phyloP scores from a whole-genome alignment of 1,284 basidiomycete genomes.

The Mycosarcoma mackinlayi region DNA sequence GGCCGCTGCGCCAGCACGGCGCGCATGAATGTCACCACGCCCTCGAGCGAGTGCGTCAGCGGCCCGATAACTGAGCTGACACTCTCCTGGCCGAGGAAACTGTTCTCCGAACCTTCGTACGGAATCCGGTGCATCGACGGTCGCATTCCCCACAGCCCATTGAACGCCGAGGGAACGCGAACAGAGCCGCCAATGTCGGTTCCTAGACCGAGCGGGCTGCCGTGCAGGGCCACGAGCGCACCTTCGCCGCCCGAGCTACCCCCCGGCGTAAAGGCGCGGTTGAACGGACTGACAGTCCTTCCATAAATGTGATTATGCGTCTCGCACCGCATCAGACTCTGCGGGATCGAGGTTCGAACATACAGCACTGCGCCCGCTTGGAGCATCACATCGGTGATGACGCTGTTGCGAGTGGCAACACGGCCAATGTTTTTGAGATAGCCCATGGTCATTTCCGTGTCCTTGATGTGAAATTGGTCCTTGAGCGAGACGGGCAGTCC shows the following conservation, averaged over 20 bases:
- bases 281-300: constrained; percentile 78
- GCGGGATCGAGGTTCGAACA: constrained; percentile 81
- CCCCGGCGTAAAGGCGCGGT: constrained; percentile 75
- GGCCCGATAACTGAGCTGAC: constrained; percentile 80
- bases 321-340: constrained; percentile 87
- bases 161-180: constrained; percentile 82
- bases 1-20: constrained; percentile 73
- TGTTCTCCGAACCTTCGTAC: constrained; percentile 72
- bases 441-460: constrained; percentile 78
- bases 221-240: constrained; percentile 79
- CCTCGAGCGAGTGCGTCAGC: constrained; percentile 73
- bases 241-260: constrained; percentile 84
- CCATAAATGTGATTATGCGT: constrained; percentile 85
- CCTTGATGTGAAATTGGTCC: constrained; percentile 73
- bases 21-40: constrained; percentile 76
- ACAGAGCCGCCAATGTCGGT: constrained; percentile 75
- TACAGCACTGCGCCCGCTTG: constrained; percentile 81
- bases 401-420: constrained; percentile 7
- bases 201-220: constrained; percentile 80
- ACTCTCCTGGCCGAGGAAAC: constrained; percentile 75
- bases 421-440: constrained; percentile 73
- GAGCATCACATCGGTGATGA: constrained; percentile 72
- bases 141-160: constrained; percentile 83
- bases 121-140: constrained; percentile 80
- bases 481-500: constrained; percentile 80